Evolutionary conservation across 768 basidiomycete species (phyloP).

Genomic region (Collybia nuda): DNA sequence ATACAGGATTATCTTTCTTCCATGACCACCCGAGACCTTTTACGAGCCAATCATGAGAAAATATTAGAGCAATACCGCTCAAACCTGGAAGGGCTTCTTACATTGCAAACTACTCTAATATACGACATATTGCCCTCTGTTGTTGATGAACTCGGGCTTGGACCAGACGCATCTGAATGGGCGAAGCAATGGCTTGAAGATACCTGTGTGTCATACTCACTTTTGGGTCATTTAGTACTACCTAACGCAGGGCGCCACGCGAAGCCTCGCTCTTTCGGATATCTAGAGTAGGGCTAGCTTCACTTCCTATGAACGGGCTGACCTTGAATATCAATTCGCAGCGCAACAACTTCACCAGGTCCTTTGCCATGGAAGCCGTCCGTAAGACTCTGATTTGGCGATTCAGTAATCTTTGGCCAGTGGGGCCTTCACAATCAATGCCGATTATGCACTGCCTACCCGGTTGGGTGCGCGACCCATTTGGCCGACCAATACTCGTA

Average conservation of each 20-base stretch:
- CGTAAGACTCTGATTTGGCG: conserved; percentile 60
- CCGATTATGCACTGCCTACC: conserved; percentile 57
- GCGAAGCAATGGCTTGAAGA: conserved; percentile 65
- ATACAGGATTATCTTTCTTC: background rate
- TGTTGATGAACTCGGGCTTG: conserved; percentile 54
- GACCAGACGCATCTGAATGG: conserved; percentile 45
- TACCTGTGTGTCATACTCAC: conserved; percentile 45
- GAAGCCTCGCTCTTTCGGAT: conserved; percentile 61
- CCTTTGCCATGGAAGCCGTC: conserved; percentile 61
- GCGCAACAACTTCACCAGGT: conserved; percentile 67
- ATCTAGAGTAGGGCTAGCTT: conserved; percentile 47
- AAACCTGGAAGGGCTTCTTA: conserved; percentile 44
- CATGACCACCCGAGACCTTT: conserved; percentile 30
- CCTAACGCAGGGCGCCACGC: background rate
- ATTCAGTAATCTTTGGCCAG: conserved; percentile 40
- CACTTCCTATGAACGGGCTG: conserved; percentile 5
- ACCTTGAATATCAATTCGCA: conserved; percentile 25
- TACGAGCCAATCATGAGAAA: conserved; percentile 44
- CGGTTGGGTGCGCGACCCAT: conserved; percentile 49
- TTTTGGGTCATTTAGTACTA: conserved; percentile 8
- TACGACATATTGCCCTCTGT: conserved; percentile 61
- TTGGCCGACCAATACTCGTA: conserved; percentile 65
- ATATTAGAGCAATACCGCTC: conserved; percentile 50
- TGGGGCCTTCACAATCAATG: conserved; percentile 23
- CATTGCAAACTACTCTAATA: conserved; percentile 51